These are phyloP conservation scores for Mortierella sp. DNA, from an alignment of 371 early-diverging fungal species.

Conservation along the genomic window DNA sequence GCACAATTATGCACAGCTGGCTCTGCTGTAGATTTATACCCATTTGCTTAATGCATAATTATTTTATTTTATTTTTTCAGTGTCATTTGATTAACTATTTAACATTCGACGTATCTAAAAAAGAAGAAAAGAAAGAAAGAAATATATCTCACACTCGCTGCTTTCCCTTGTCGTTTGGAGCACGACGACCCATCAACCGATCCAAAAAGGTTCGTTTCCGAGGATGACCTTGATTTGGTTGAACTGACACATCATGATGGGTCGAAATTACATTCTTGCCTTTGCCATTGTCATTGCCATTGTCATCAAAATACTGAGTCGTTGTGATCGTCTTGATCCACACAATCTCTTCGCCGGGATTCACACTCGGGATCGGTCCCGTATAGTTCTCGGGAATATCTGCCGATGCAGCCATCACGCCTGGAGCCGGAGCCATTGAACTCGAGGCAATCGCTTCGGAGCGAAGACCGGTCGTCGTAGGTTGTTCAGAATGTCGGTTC, in stretches of 20 bases:
- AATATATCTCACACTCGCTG: constrained; percentile 16
- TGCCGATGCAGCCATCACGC: neutral
- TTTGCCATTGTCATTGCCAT: neutral
- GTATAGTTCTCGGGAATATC: constrained; percentile 16
- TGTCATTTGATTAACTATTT: neutral
- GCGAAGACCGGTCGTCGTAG: neutral
- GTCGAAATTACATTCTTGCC: constrained; percentile 3
- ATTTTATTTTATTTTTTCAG: neutral
- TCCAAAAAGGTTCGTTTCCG: constrained; percentile 4
- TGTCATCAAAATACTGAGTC: constrained; percentile 15
- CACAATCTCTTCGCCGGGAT: constrained; percentile 32
- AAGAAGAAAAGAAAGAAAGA: neutral
- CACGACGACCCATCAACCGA: constrained; percentile 17
- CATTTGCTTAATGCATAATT: neutral
- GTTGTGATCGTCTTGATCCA: constrained; percentile 47
- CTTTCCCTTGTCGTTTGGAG: constrained; percentile 30
- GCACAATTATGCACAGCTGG: constrained; percentile 2
- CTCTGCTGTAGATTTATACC: neutral
- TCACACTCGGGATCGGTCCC: constrained; percentile 19
- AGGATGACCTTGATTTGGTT: neutral
- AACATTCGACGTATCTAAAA: no score
- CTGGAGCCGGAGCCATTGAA: neutral
- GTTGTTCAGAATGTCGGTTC: neutral
- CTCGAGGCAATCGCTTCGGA: neutral
- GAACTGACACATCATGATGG: neutral